phyloP scores from a whole-genome alignment of 495 filamentous ascomycete genomes.

The Recurvomyces mirabilis region DNA sequence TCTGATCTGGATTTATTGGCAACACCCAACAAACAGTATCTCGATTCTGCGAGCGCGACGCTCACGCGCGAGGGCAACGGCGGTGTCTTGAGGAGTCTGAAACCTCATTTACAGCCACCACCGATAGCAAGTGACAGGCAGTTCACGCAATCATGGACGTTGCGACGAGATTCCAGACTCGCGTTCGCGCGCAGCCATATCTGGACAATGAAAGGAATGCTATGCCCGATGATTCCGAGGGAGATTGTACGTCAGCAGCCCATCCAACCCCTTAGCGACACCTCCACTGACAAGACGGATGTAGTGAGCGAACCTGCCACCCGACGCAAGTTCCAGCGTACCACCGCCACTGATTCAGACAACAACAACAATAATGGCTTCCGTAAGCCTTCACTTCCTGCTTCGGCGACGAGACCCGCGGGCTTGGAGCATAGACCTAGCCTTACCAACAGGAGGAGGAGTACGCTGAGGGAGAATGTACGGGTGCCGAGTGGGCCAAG shows the following conservation, averaged over 20 bases:
- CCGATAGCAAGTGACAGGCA: too few relatives aligned
- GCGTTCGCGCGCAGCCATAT: slow-evolving; percentile 8
- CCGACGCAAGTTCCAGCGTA: slow-evolving; percentile 18
- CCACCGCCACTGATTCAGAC: slow-evolving; percentile 1
- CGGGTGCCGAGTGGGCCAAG: slow-evolving; percentile 19
- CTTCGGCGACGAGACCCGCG: slow-evolving; percentile 11
- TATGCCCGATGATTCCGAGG: slow-evolving; percentile 13
- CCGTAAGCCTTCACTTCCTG: slow-evolving; percentile 17
- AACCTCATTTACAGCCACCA: too few relatives aligned
- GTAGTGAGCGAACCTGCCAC: background rate
- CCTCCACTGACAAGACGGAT: background rate
- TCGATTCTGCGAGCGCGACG: too few relatives aligned
- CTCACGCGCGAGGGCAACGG: too few relatives aligned
- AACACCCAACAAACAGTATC: too few relatives aligned
- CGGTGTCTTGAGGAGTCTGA: too few relatives aligned
- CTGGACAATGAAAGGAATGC: slow-evolving; percentile 3
- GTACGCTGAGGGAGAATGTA: slow-evolving; percentile 14
- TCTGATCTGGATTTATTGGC: too few relatives aligned
- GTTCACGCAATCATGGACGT: slow-evolving; percentile 15
- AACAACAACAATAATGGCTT: slow-evolving; percentile 6
- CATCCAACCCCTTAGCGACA: background rate
- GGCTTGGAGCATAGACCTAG: slow-evolving; percentile 5
- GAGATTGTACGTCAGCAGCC: slow-evolving; percentile 8
- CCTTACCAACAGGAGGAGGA: slow-evolving; percentile 6
- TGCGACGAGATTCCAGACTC: slow-evolving; percentile 12